Conservation (phyloP, 352 stramenopile genomes). For the Globisporangium cystogenes region DNA sequence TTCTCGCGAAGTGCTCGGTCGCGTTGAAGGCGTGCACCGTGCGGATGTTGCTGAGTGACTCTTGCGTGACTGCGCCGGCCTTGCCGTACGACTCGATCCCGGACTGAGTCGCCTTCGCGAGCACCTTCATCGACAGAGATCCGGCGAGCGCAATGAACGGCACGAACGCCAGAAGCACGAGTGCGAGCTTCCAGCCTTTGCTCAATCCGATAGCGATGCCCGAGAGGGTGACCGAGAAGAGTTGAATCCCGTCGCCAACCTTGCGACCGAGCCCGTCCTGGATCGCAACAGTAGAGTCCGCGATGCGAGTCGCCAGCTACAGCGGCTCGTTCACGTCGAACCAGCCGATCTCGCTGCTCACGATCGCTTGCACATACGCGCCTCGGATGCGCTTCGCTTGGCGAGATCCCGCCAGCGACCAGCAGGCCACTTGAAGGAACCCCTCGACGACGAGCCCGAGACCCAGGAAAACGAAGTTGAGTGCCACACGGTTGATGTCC, state of each 20-base stretch:
- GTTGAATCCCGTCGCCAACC: slow-evolving; percentile 48
- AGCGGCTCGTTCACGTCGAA: slow-evolving; percentile 37
- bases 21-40: slow-evolving; percentile 80
- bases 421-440: slow-evolving; percentile 44
- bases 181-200: slow-evolving; percentile 60
- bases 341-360: slow-evolving; percentile 35
- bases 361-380: slow-evolving; percentile 26
- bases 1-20: slow-evolving; percentile 43
- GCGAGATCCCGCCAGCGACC: slow-evolving; percentile 50
- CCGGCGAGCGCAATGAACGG: slow-evolving; percentile 50
- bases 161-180: slow-evolving; percentile 57
- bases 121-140: slow-evolving; percentile 44
- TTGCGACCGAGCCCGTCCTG: slow-evolving; percentile 62
- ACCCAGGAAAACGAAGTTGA: slow-evolving; percentile 31
- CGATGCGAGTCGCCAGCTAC: slow-evolving; percentile 19
- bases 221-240: slow-evolving; percentile 50
- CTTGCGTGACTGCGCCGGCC: slow-evolving; percentile 61
- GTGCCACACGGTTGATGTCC: slow-evolving; percentile 26
- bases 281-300: slow-evolving; percentile 38
- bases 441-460: slow-evolving; percentile 16
- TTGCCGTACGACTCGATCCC: slow-evolving; percentile 56
- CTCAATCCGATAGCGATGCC: slow-evolving; percentile 57
- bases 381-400: slow-evolving; percentile 37
- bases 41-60: slow-evolving; percentile 59
- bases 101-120: slow-evolving; percentile 37